phyloP scores from a whole-genome alignment of 75 land plant genomes.

The Cupressus sempervirens region DNA sequence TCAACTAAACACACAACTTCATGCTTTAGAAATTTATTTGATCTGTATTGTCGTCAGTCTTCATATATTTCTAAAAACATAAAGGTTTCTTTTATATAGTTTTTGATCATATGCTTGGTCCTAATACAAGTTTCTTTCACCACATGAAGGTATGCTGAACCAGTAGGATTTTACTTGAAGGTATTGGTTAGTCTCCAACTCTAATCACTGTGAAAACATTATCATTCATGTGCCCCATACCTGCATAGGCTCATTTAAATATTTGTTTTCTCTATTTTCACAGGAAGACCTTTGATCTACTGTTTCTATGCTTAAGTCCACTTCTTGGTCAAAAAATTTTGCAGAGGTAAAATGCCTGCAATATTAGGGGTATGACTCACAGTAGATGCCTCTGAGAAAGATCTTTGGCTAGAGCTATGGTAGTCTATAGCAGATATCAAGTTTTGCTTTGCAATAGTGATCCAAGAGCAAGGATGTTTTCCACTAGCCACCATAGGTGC shows the following conservation, averaged over 20 bases:
- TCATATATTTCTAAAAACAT: too few relatives aligned
- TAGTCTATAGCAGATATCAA: slow-evolving; percentile 47
- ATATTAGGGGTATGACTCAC: slow-evolving; percentile 24
- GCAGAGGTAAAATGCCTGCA: slow-evolving; percentile 50
- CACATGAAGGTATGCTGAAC: too few relatives aligned
- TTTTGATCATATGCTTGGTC: too few relatives aligned
- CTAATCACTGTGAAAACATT: too few relatives aligned
- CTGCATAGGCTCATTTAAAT: neutral
- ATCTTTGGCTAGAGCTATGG: slow-evolving; percentile 44
- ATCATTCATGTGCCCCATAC: too few relatives aligned
- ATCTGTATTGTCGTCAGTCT: too few relatives aligned
- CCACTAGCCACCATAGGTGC: slow-evolving; percentile 15
- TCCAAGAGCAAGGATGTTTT: slow-evolving; percentile 27
- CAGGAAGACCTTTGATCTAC: slow-evolving; percentile 11
- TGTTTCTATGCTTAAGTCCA: slow-evolving; percentile 13
- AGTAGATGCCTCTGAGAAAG: slow-evolving; percentile 42
- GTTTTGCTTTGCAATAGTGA: slow-evolving; percentile 41
- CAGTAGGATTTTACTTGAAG: too few relatives aligned
- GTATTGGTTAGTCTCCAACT: too few relatives aligned
- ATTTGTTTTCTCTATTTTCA: neutral
- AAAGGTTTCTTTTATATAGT: too few relatives aligned
- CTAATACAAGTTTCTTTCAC: too few relatives aligned
- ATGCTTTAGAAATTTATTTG: too few relatives aligned
- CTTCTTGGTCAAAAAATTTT: slow-evolving; percentile 49
- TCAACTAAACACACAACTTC: too few relatives aligned